Percentiles rank a stretch among this genome's conserved stretches.
These are phyloP conservation scores for Trypanosoma avium DNA, from an alignment of 208 protist species.

Conservation along the genomic window DNA sequence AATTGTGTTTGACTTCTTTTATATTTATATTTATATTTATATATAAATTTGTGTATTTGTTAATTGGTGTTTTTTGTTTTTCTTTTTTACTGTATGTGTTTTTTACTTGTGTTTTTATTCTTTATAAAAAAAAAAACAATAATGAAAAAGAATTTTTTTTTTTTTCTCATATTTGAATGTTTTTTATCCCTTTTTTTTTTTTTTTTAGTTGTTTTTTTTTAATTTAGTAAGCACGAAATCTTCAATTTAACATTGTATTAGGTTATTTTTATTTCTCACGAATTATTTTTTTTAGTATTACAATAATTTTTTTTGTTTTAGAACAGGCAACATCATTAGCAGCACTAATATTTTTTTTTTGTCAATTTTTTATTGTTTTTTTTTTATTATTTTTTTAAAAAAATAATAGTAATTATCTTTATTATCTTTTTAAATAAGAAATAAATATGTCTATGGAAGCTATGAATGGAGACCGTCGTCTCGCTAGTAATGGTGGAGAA, in stretches of 20 bases:
- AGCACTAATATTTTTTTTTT: background rate
- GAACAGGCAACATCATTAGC: background rate
- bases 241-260: background rate
- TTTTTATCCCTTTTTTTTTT: slow-evolving; percentile 2
- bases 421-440: background rate
- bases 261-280: background rate
- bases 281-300: slow-evolving; percentile 2
- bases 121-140: background rate
- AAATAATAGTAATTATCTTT: background rate
- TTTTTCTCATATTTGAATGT: background rate
- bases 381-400: slow-evolving; percentile 15
- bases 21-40: too few species aligned
- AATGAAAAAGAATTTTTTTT: background rate
- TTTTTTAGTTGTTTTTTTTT: slow-evolving; percentile 12
- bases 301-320: background rate
- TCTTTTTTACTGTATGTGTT: too few species aligned
- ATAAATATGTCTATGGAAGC: background rate
- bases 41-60: too few species aligned
- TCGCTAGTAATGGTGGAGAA: background rate
- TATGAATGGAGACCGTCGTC: background rate
- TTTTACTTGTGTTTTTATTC: slow-evolving; percentile 22
- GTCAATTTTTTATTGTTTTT: background rate
- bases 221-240: background rate
- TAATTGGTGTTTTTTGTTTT: too few species aligned
- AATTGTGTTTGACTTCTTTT: too few species aligned